Conservation (phyloP, 495 filamentous ascomycete species). For the Cetradonia linearis region DNA sequence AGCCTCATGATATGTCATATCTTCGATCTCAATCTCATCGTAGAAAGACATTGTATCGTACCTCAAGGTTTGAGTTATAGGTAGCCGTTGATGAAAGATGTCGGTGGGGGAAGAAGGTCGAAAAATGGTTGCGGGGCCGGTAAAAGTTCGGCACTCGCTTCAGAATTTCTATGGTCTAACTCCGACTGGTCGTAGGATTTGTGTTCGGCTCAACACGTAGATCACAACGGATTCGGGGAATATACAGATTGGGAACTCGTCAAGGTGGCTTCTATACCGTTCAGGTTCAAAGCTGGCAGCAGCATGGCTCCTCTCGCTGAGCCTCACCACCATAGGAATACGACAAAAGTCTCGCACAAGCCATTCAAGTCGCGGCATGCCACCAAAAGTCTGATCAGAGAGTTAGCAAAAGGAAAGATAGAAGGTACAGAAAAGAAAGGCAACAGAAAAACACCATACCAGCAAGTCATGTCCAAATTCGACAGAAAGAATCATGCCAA, state of each 20-base stretch:
- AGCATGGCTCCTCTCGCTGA: constrained; percentile 42
- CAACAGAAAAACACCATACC: constrained; percentile 77
- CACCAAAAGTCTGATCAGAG: constrained; percentile 74
- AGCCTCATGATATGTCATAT: constrained; percentile 83
- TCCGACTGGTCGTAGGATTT: too few relatives aligned
- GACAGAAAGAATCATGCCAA: constrained; percentile 87
- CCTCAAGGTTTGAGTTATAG: neutral
- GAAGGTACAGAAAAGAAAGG: constrained; percentile 44
- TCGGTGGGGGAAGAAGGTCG: neutral
- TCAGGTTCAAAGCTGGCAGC: constrained; percentile 76
- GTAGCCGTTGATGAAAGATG: neutral
- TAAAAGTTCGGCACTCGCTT: neutral
- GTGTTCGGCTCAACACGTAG: too few relatives aligned
- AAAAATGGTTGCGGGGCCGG: constrained; percentile 4
- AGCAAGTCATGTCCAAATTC: constrained; percentile 94
- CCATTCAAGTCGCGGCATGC: constrained; percentile 83
- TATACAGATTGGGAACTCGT: neutral
- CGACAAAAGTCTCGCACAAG: constrained; percentile 78
- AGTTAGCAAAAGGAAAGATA: constrained; percentile 69
- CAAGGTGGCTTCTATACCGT: constrained; percentile 60
- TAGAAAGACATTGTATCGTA: constrained; percentile 52
- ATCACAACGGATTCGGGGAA: neutral
- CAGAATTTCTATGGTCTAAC: too few relatives aligned
- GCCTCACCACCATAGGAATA: constrained; percentile 79
- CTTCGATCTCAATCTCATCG: constrained; percentile 98